A percentile compares a stretch with the other conserved stretches of the same genome.
phyloP scores from a whole-genome alignment of 2,329 filamentous ascomycete species.

The Fonsecaea erecta region DNA sequence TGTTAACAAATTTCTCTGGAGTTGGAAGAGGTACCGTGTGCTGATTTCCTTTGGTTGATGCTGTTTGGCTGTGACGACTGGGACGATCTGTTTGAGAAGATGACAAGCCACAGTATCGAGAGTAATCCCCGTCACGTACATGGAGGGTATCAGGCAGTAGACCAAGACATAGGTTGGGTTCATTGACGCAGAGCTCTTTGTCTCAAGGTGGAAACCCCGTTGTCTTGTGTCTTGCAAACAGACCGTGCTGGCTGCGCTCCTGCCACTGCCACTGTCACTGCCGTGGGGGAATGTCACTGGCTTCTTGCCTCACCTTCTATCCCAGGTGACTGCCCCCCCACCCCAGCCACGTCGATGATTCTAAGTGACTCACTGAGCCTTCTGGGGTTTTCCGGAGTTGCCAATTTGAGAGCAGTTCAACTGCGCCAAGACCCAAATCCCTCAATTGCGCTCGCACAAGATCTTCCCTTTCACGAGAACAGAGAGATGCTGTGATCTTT shows the following conservation, averaged over 20 bases:
- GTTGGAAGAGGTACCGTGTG: not conserved
- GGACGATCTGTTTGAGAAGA: not conserved
- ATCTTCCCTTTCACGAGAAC: not conserved
- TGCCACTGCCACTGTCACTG: too few species aligned
- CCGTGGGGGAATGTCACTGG: not conserved
- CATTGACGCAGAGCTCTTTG: not conserved
- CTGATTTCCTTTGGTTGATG: not conserved
- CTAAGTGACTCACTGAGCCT: not conserved
- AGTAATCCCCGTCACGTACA: not conserved
- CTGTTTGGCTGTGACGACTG: not conserved
- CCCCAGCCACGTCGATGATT: not conserved
- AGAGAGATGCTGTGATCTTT: not conserved
- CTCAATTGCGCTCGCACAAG: not conserved
- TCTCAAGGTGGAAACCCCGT: not conserved
- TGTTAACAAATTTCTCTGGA: not conserved
- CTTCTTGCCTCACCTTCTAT: not conserved
- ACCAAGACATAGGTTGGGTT: not conserved
- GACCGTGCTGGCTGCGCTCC: not conserved
- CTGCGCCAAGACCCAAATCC: not conserved
- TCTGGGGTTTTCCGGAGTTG: not conserved
- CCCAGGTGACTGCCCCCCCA: not conserved
- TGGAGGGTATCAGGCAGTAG: not conserved
- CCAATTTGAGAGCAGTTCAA: not conserved
- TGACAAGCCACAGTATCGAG: not conserved
- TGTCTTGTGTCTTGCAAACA: not conserved